A percentile compares a stretch with the other conserved stretches of the same genome.
Conservation (phyloP, 768 basidiomycete genomes). For the Suillus discolor region DNA sequence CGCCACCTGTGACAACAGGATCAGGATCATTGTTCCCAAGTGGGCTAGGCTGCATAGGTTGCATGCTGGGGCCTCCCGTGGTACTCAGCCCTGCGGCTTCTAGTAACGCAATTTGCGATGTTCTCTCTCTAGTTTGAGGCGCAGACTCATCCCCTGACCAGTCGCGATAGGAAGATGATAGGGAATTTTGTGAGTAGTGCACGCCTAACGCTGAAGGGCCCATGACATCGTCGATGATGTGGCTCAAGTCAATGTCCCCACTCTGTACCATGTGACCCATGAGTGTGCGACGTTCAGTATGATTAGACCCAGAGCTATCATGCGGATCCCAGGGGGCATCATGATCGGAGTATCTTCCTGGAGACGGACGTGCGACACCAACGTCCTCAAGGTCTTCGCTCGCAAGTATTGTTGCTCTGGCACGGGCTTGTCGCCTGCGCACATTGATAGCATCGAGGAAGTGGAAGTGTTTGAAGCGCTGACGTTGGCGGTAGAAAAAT, state of each 20-base stretch:
- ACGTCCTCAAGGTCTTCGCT: conserved; percentile 27
- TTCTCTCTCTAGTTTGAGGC: conserved; percentile 20
- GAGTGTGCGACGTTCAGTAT: conserved; percentile 24
- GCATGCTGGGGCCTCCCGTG: background rate
- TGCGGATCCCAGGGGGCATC: conserved; percentile 24
- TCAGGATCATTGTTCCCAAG: conserved; percentile 13
- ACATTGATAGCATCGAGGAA: conserved; percentile 31
- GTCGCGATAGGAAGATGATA: conserved; percentile 25
- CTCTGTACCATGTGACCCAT: conserved; percentile 19
- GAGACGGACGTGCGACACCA: conserved; percentile 11
- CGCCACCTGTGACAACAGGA: background rate
- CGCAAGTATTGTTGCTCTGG: conserved; percentile 25
- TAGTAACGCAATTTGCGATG: conserved; percentile 24
- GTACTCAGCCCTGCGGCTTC: conserved; percentile 24
- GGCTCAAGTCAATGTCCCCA: conserved; percentile 31
- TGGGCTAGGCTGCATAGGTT: conserved; percentile 23
- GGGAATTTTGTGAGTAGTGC: conserved; percentile 27
- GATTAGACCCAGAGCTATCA: background rate
- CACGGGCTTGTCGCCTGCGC: conserved; percentile 21
- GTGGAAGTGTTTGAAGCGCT: conserved; percentile 36
- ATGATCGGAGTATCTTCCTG: conserved; percentile 21
- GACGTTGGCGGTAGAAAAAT: conserved; percentile 41
- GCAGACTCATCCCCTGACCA: conserved; percentile 6
- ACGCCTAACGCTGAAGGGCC: conserved; percentile 30
- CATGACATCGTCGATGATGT: conserved; percentile 53